Evolutionary conservation across 148 eudicot genomes (phyloP).

Genomic region (Camellia lanceoleosa): DNA sequence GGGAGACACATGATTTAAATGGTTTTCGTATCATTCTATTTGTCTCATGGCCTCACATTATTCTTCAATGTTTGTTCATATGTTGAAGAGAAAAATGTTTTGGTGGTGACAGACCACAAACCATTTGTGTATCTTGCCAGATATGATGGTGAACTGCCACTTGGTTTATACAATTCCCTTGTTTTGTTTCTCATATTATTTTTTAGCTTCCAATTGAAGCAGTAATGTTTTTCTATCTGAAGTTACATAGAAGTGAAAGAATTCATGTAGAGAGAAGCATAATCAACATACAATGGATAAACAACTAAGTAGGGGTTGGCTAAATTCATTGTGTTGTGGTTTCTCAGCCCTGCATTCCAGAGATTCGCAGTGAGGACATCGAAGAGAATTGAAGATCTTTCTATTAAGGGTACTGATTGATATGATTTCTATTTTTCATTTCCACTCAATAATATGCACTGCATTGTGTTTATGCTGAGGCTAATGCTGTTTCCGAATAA

Average conservation of each 20-base stretch:
- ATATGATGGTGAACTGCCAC: neutral
- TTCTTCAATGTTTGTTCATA: too few relatives aligned
- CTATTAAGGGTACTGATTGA: conserved; percentile 40
- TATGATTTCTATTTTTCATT: neutral
- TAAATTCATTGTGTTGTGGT: conserved; percentile 5
- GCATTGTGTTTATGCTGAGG: neutral
- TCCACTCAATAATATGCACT: neutral
- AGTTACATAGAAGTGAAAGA: neutral
- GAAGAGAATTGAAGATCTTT: conserved; percentile 47
- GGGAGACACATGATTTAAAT: neutral
- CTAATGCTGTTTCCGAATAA: neutral
- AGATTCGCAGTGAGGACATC: conserved; percentile 84
- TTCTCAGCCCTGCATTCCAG: conserved; percentile 66
- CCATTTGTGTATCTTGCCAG: neutral
- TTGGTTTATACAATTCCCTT: neutral
- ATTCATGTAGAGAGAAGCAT: neutral
- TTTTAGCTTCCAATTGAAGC: neutral
- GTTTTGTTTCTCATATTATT: neutral
- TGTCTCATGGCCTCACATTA: too few relatives aligned
- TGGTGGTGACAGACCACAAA: too few relatives aligned
- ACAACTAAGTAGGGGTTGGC: neutral
- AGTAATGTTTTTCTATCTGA: neutral
- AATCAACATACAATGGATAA: neutral
- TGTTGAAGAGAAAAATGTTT: too few relatives aligned
- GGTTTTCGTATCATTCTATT: too few relatives aligned